A percentile compares a stretch with the other conserved stretches of the same genome.
Evolutionary conservation across 352 stramenopile species (phyloP).

Genomic region (Phytophthora gonapodyides): DNA sequence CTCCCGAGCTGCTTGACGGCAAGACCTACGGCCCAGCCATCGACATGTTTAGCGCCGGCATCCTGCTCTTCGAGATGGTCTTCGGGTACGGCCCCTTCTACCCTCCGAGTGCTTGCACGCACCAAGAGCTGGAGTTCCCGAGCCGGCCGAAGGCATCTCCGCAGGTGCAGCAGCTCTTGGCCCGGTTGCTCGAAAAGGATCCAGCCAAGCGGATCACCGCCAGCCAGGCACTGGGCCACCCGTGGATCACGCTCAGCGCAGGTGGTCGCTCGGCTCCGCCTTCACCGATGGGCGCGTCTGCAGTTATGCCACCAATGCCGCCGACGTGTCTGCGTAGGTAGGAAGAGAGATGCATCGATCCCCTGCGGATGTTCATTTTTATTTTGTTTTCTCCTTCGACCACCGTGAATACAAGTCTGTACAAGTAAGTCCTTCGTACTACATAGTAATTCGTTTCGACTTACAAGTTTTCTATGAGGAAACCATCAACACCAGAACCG

Average conservation of each 20-base stretch:
- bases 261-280: slow-evolving; percentile 41
- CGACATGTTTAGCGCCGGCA: slow-evolving; percentile 77
- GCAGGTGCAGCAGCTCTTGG: slow-evolving; percentile 72
- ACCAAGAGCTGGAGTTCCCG: slow-evolving; percentile 65
- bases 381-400: slow-evolving; percentile 8
- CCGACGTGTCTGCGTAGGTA: slow-evolving; percentile 27
- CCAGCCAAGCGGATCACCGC: slow-evolving; percentile 77
- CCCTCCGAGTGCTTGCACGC: slow-evolving; percentile 65
- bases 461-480: slow-evolving; percentile 44
- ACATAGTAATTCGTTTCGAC: not conserved
- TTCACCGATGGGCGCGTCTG: slow-evolving; percentile 25
- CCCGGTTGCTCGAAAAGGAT: slow-evolving; percentile 69
- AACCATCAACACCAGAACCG: slow-evolving; percentile 54
- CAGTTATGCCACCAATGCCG: slow-evolving; percentile 7
- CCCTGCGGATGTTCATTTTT: slow-evolving; percentile 12
- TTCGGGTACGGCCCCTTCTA: slow-evolving; percentile 79
- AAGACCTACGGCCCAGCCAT: slow-evolving; percentile 61
- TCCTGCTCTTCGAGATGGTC: slow-evolving; percentile 79
- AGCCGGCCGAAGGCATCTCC: slow-evolving; percentile 37
- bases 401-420: slow-evolving; percentile 20
- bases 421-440: slow-evolving; percentile 16
- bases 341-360: not conserved
- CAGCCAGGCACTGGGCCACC: slow-evolving; percentile 77
- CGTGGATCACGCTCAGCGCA: slow-evolving; percentile 68
- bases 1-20: slow-evolving; percentile 64